Evolutionary conservation across 2,329 filamentous ascomycete species (phyloP).

Genomic region (Aspergillus pseudotamarii): DNA sequence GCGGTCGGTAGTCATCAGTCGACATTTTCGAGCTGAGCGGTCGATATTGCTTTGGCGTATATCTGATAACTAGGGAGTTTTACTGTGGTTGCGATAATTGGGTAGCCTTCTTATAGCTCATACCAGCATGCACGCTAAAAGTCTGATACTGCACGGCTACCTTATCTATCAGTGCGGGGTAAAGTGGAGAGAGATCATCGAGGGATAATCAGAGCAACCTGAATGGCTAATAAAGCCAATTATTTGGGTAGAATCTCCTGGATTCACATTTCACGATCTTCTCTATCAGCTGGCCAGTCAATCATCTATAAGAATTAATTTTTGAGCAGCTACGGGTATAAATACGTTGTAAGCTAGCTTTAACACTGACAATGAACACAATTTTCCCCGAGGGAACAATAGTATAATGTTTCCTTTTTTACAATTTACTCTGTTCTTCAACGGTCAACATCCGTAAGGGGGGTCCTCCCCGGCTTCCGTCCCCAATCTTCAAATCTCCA

Average conservation of each 20-base stretch:
- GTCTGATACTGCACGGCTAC: background rate
- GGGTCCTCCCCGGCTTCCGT: constrained; percentile 19
- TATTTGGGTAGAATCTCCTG: background rate
- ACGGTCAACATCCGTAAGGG: constrained; percentile 13
- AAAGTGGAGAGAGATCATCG: background rate
- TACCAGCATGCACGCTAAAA: background rate
- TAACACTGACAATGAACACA: background rate
- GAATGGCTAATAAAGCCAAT: background rate
- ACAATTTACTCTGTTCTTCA: constrained; percentile 16
- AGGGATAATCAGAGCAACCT: background rate
- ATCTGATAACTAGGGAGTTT: background rate
- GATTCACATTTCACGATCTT: background rate
- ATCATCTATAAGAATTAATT: background rate
- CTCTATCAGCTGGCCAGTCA: background rate
- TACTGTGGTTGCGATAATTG: background rate
- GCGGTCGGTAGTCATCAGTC: background rate
- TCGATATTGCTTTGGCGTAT: background rate
- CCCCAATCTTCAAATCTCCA: constrained; percentile 8
- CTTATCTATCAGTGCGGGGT: background rate
- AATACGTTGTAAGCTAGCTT: background rate
- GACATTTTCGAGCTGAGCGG: background rate
- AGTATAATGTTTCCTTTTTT: background rate
- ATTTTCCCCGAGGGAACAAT: background rate
- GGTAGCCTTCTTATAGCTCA: background rate
- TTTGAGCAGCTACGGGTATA: background rate